Base-by-base conservation (phyloP, 2,329 filamentous ascomycete species). In the Colletotrichum sansevieriae region DNA sequence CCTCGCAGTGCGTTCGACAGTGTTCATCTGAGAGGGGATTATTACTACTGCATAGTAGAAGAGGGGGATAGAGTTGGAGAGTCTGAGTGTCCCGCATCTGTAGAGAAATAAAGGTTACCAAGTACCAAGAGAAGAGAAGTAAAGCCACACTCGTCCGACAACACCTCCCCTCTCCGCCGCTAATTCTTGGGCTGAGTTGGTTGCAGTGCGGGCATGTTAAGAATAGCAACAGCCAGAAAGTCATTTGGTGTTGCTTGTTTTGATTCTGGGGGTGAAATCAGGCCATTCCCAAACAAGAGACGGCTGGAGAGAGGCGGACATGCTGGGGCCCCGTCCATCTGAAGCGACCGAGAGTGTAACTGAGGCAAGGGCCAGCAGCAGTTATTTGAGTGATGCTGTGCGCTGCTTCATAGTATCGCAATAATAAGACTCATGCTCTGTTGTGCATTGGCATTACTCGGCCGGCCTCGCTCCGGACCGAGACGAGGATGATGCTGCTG, bases 131-230 rank as follows among this genome's bases (percentile, higher is more conserved):
- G 18, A 18, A 18, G 18, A 18, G 41, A 60, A 60, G 39, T 25
- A 47, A 47, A 65, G 49, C 47, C 65, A 60, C 65, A 55, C 33
- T 65, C 62, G 62, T 65, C 65, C 51, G 62, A 65, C 61, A 15
- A 11, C 18, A 20, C 33, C 18, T 35, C 37, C 18, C 12, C 5
- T 37, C 20, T 54, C 10, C 47, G 29, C 41, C 35, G 25, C 18
- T 39, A 6, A 12, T 11, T 44, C 46, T 37, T 43, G 15, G 37
- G 52, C 44, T 54, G 52, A 58, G 61, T 25, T 65, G 61, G 61
- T 22, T 54, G 51, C 49, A 43, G 59, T 46, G 51, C 25, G 39
- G 22, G 43, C 41, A 52, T 57, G 52, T 64, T 39, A 59, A 68
- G 60, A 68, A 64, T 64, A 68, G 60, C 60, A 64, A 54, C 52